phyloP scores from a whole-genome alignment of 208 protist species.

The Porcisia hertigi region DNA sequence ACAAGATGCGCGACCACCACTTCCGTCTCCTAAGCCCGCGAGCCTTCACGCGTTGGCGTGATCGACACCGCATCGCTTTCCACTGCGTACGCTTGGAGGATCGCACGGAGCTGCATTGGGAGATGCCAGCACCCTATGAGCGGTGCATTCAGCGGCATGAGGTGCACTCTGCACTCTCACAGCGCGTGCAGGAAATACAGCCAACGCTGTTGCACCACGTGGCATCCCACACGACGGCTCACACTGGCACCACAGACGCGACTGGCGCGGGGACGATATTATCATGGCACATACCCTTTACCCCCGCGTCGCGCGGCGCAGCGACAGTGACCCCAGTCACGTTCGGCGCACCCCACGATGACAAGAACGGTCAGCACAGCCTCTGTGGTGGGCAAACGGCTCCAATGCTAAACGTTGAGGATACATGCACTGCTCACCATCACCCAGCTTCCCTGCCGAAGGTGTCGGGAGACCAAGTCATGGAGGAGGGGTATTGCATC shows the following conservation, averaged over 20 bases:
- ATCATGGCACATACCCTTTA: conserved; percentile 3
- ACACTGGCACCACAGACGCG: not conserved
- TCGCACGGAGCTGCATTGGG: conserved; percentile 44
- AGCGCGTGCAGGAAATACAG: not conserved
- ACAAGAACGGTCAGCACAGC: not conserved
- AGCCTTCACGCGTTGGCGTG: conserved; percentile 73
- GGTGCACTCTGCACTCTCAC: not conserved
- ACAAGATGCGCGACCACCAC: conserved; percentile 85
- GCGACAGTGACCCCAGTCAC: not conserved
- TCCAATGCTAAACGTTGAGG: not conserved
- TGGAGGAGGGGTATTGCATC: not conserved
- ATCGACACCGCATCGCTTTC: conserved; percentile 70
- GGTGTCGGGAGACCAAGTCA: not conserved
- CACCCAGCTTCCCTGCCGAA: not conserved
- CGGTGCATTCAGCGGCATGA: conserved; percentile 50
- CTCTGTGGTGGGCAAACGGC: too few relatives aligned
- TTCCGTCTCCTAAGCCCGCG: conserved; percentile 72
- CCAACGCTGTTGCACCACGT: not conserved
- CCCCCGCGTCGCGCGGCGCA: conserved; percentile 1
- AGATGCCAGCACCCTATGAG: conserved; percentile 48
- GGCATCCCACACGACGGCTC: not conserved
- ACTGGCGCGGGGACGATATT: not conserved
- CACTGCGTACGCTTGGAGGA: conserved; percentile 43
- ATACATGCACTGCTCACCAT: not conserved
- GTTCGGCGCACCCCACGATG: not conserved